phyloP scores from a whole-genome alignment of 2,329 filamentous ascomycete genomes.

The Fusarium heterosporum region DNA sequence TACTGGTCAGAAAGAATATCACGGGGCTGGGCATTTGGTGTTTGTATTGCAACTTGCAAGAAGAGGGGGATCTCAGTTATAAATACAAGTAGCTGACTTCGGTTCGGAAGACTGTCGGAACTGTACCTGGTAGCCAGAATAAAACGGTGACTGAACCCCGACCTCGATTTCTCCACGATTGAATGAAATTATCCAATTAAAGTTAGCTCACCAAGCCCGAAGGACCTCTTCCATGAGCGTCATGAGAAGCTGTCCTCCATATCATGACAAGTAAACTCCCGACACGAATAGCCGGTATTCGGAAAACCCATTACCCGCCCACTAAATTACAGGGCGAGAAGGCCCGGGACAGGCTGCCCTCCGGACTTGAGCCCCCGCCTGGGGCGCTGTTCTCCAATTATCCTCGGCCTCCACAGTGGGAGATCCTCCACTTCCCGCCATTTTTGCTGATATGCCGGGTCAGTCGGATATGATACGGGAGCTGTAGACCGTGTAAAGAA shows the following conservation, averaged over 20 bases:
- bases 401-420: constrained; percentile 36
- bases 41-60: constrained; percentile 8
- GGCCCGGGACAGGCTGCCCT: constrained; percentile 1
- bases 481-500: background rate
- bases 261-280: constrained; percentile 43
- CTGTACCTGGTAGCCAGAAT: background rate
- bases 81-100: constrained; percentile 23
- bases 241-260: constrained; percentile 33
- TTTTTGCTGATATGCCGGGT: background rate
- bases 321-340: constrained; percentile 19
- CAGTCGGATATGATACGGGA: background rate
- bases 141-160: constrained; percentile 38
- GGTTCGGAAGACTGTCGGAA: constrained; percentile 34
- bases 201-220: constrained; percentile 10
- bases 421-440: constrained; percentile 21
- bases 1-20: constrained; percentile 22
- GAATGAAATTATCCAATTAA: constrained; percentile 11
- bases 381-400: constrained; percentile 20
- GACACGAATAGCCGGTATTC: constrained; percentile 44
- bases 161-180: constrained; percentile 1
- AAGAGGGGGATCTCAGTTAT: constrained; percentile 1
- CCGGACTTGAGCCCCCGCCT: constrained; percentile 45
- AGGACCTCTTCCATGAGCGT: constrained; percentile 1
- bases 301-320: constrained; percentile 47
- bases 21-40: constrained; percentile 14